Percentiles rank a stretch among this genome's conserved stretches.
Evolutionary conservation across 805 yeast genomes (phyloP).

Genomic region (Metschnikowia kofuensis): DNA sequence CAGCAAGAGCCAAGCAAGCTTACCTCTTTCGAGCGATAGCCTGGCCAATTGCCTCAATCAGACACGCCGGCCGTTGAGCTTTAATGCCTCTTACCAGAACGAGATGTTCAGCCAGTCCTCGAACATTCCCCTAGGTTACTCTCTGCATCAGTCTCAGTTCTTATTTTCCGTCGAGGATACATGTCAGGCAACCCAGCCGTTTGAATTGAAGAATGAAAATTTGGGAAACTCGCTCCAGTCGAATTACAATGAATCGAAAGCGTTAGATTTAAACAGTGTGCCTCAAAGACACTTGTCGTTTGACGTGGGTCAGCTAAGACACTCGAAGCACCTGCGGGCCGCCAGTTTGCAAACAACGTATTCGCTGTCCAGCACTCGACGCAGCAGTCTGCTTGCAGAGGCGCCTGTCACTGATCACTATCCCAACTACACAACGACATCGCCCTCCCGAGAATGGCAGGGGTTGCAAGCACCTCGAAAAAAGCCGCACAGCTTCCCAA

Average conservation of each 20-base stretch:
- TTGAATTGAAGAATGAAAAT: not conserved
- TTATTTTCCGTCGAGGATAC: conserved; percentile 1
- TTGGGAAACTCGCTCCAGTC: not conserved
- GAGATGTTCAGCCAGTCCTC: not conserved
- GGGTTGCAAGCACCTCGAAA: not conserved
- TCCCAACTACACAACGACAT: conserved; percentile 6
- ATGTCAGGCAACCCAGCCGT: not conserved
- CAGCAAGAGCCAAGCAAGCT: not conserved
- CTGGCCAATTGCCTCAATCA: not conserved
- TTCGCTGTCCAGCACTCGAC: conserved; percentile 5
- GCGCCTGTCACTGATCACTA: conserved; percentile 2
- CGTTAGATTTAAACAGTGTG: not conserved
- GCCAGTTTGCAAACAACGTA: not conserved
- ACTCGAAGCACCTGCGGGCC: not conserved
- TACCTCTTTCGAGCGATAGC: not conserved
- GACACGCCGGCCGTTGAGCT: not conserved
- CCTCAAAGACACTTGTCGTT: conserved; percentile 2
- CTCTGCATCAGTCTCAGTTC: conserved; percentile 4
- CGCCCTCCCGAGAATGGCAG: conserved; percentile 1
- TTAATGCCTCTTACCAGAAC: not conserved
- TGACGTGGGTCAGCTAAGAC: not conserved
- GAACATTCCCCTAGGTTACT: not conserved
- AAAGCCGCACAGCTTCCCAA: not conserved
- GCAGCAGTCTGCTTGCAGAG: conserved; percentile 6
- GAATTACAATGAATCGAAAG: not conserved